Percentiles rank a stretch among this genome's conserved stretches.
Evolutionary conservation across 352 stramenopile genomes (phyloP).

Genomic region (Globisporangium echinulatum): DNA sequence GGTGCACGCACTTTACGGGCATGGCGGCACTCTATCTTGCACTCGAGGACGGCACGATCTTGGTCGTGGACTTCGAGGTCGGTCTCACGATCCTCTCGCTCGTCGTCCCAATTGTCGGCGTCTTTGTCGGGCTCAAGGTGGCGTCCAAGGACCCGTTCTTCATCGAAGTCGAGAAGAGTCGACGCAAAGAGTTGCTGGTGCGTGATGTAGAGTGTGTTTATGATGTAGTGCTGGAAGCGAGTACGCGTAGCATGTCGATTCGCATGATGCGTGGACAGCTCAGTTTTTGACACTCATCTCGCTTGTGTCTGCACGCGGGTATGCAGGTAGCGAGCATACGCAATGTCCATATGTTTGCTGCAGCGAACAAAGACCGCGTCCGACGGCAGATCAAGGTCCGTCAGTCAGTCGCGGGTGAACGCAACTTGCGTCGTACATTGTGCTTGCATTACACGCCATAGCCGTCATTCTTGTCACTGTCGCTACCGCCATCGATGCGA

Average conservation of each 20-base stretch:
- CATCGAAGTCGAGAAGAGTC: slow-evolving; percentile 39
- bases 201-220: background rate
- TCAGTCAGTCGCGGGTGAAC: background rate
- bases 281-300: no score
- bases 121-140: slow-evolving; percentile 48
- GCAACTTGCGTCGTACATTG: background rate
- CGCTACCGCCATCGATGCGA: no score
- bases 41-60: slow-evolving; percentile 24
- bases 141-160: slow-evolving; percentile 56
- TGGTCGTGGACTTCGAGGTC: slow-evolving; percentile 44
- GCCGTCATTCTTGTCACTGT: no score
- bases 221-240: background rate
- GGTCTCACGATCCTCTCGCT: slow-evolving; percentile 50
- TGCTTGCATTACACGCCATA: no score
- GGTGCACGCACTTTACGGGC: slow-evolving; percentile 64
- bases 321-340: slow-evolving; percentile 6
- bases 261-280: background rate
- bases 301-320: background rate
- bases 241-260: background rate
- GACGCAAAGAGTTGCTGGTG: slow-evolving; percentile 24
- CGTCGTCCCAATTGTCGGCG: slow-evolving; percentile 41
- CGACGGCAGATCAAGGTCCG: slow-evolving; percentile 10
- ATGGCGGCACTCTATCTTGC: slow-evolving; percentile 43
- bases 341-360: slow-evolving; percentile 13
- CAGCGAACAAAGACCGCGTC: slow-evolving; percentile 11